A percentile compares a stretch with the other conserved stretches of the same genome.
Evolutionary conservation across 192 early-diverging fungal species (phyloP).

Genomic region (Chytriomyces sp.): DNA sequence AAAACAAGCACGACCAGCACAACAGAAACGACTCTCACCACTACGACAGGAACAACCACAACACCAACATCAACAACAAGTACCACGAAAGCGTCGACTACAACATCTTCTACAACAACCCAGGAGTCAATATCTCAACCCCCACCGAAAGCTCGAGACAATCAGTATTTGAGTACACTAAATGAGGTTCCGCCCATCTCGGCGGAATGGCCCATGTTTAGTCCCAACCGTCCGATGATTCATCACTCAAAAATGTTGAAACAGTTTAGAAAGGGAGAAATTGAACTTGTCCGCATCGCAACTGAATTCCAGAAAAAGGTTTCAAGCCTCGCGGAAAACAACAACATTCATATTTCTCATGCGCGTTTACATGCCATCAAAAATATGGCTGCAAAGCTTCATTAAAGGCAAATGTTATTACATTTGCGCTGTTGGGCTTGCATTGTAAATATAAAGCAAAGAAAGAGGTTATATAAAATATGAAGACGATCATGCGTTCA

Average conservation of each 20-base stretch:
- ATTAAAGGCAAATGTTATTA: neutral
- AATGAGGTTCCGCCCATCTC: neutral
- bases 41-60: neutral
- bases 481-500: too few species aligned
- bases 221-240: too few species aligned
- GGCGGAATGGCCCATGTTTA: neutral
- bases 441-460: neutral
- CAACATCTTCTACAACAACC: too few species aligned
- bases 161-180: neutral
- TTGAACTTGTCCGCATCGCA: neutral
- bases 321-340: neutral
- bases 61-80: too few species aligned
- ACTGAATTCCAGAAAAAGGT: neutral
- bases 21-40: neutral
- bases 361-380: neutral
- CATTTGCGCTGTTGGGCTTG: neutral
- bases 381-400: neutral
- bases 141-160: neutral
- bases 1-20: neutral
- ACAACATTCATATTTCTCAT: neutral
- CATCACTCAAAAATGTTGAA: neutral
- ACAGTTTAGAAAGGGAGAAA: slow-evolving; percentile 12
- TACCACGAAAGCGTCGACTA: too few species aligned
- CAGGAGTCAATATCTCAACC: neutral
- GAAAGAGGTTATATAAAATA: neutral